Evolutionary conservation across 345 rosid genomes (phyloP).

Genomic region (Sonneratia alba): DNA sequence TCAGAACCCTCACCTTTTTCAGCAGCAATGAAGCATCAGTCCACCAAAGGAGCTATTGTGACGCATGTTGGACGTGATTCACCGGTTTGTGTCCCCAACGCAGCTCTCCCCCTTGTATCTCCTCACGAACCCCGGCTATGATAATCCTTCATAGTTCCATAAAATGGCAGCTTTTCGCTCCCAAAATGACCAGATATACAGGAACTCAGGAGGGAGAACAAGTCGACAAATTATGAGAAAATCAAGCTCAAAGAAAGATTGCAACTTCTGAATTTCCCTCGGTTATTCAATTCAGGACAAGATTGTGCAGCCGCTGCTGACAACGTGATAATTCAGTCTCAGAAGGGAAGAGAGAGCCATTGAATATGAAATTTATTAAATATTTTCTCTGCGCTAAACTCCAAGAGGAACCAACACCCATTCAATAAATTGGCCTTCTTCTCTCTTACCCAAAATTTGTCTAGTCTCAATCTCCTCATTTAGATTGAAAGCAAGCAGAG

Average conservation of each 20-base stretch:
- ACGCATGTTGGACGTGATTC: no score
- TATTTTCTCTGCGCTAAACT: conserved; percentile 9
- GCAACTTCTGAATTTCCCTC: not conserved
- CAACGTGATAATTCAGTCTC: no score
- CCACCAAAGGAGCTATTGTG: no score
- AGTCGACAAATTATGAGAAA: not conserved
- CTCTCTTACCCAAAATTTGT: conserved; percentile 1
- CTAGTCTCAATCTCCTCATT: not conserved
- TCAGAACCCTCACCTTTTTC: no score
- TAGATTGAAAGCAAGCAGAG: not conserved
- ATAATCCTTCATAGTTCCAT: not conserved
- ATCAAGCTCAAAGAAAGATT: not conserved
- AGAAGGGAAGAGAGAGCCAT: not conserved
- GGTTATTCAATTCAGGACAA: not conserved
- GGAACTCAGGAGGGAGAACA: not conserved
- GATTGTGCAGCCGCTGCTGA: not conserved
- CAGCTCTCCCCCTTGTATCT: not conserved
- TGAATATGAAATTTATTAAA: not conserved
- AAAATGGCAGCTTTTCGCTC: not conserved
- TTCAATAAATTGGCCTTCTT: conserved; percentile 1
- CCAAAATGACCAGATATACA: not conserved
- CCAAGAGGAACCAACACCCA: conserved; percentile 17
- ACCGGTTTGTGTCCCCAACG: no score
- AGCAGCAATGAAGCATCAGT: no score
- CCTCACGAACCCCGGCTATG: not conserved